These are phyloP conservation scores for Alternaria metachromatica DNA, from an alignment of 2,329 filamentous ascomycete species.

Conservation along the genomic window DNA sequence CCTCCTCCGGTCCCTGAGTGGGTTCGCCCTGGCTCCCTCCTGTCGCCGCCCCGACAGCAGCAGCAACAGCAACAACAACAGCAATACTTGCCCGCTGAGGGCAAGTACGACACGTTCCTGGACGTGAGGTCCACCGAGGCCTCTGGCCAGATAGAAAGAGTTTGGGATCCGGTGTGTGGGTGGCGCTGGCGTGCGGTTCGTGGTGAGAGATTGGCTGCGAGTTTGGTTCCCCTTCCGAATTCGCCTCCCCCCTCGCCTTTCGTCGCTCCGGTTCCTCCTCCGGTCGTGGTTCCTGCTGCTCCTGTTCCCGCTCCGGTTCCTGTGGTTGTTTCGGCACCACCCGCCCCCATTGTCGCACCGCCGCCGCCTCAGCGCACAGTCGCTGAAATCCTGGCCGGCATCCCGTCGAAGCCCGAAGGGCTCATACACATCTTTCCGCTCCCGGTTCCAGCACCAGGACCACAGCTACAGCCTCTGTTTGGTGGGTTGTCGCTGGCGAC, in stretches of 20 bases:
- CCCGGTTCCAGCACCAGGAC: neutral
- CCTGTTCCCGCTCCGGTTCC: neutral
- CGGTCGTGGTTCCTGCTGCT: neutral
- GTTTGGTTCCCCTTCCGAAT: neutral
- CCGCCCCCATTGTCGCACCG: neutral
- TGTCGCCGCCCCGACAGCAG: neutral
- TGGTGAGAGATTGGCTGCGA: neutral
- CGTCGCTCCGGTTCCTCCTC: neutral
- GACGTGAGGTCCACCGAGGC: neutral
- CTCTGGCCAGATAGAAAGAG: conserved; percentile 5
- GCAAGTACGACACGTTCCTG: conserved; percentile 4
- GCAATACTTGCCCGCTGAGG: neutral
- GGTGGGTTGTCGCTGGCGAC: neutral
- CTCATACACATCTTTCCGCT: neutral
- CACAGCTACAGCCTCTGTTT: neutral
- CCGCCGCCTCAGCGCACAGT: neutral
- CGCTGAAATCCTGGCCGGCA: neutral
- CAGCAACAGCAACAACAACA: neutral
- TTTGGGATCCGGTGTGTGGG: conserved; percentile 1
- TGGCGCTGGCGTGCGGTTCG: conserved; percentile 6
- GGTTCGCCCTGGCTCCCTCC: neutral
- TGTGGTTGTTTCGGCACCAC: neutral
- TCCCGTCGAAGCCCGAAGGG: neutral
- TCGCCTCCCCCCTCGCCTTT: neutral
- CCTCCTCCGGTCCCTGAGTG: neutral